phyloP scores from a whole-genome alignment of 257 asterid genomes.

The Scutellaria galericulata region DNA sequence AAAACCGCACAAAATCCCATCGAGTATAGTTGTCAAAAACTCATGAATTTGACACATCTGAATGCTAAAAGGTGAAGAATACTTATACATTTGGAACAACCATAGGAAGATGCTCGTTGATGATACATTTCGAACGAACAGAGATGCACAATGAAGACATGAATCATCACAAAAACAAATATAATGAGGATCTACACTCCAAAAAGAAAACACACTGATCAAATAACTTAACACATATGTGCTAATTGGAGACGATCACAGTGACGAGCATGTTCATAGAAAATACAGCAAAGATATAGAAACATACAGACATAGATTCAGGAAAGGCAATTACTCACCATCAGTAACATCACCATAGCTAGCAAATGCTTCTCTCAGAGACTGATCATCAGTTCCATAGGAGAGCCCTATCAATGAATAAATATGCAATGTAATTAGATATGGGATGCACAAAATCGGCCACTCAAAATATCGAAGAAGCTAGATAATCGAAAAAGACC shows the following conservation, averaged over 20 bases:
- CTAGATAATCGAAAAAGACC: conserved; percentile 43
- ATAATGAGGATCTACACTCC: not conserved
- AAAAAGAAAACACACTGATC: not conserved
- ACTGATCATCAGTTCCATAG: conserved; percentile 61
- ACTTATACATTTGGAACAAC: not conserved
- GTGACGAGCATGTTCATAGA: too few relatives aligned
- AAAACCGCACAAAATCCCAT: too few relatives aligned
- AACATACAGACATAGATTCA: too few relatives aligned
- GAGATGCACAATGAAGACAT: not conserved
- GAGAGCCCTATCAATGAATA: conserved; percentile 63
- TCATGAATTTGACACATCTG: too few relatives aligned
- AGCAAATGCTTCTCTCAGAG: conserved; percentile 70
- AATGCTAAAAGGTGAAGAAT: too few relatives aligned
- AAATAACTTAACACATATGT: not conserved
- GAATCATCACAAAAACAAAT: not conserved
- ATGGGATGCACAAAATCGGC: not conserved
- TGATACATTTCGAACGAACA: not conserved
- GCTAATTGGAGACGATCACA: not conserved
- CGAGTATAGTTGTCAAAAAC: too few relatives aligned
- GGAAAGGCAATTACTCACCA: conserved; percentile 34
- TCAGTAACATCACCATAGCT: conserved; percentile 66
- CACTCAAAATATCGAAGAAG: not conserved
- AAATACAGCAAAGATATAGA: too few relatives aligned
- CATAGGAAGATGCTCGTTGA: not conserved
- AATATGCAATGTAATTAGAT: not conserved